Evolutionary conservation across 352 stramenopile genomes (phyloP).

Genomic region (Globisporangium paroecandrum): DNA sequence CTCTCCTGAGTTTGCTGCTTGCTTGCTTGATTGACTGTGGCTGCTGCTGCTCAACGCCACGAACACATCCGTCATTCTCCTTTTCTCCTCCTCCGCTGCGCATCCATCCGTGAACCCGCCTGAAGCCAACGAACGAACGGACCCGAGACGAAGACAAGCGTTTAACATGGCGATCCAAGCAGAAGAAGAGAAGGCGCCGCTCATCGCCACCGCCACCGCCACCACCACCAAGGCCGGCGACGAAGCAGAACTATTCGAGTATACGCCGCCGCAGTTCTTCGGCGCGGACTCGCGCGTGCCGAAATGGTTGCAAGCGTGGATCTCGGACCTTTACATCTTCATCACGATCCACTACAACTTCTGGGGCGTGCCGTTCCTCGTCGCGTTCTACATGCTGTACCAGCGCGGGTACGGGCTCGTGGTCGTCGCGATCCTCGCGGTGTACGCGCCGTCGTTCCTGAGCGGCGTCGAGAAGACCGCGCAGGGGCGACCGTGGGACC

Average conservation of each 20-base stretch:
- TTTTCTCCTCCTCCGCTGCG: background rate
- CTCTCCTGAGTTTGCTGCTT: background rate
- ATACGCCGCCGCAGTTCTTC: constrained; percentile 34
- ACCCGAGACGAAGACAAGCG: background rate
- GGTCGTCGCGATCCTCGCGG: constrained; percentile 27
- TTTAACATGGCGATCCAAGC: constrained; percentile 6
- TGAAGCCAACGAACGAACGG: background rate
- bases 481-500: constrained; percentile 34
- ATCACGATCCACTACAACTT: constrained; percentile 49
- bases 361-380: constrained; percentile 30
- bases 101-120: background rate
- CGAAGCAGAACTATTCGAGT: constrained; percentile 19
- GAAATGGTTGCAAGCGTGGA: constrained; percentile 23
- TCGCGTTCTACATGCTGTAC: constrained; percentile 37
- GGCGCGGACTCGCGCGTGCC: constrained; percentile 24
- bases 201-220: background rate
- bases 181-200: constrained; percentile 6
- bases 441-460: constrained; percentile 48
- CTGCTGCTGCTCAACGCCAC: background rate
- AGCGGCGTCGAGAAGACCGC: constrained; percentile 38
- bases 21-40: background rate
- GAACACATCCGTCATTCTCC: background rate
- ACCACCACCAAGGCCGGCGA: background rate
- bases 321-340: constrained; percentile 35
- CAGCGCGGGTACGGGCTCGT: constrained; percentile 32